A percentile compares a stretch with the other conserved stretches of the same genome.
Evolutionary conservation across 495 filamentous ascomycete genomes (phyloP).

Genomic region (Neurospora sp.): DNA sequence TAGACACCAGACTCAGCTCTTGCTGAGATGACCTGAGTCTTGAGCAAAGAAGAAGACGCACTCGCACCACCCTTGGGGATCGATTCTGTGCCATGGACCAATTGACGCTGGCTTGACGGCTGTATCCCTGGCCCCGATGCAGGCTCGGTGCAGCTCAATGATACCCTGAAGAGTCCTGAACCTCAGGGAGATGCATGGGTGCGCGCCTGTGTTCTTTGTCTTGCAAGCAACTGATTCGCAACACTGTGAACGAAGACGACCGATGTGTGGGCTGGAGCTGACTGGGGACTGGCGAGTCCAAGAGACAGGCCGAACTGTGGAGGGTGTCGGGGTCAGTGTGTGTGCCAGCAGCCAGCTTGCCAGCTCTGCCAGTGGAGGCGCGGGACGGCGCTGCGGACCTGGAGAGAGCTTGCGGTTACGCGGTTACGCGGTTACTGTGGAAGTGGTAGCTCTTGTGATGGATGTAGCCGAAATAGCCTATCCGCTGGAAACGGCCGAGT

Average conservation of each 20-base stretch:
- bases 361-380: background rate
- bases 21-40: background rate
- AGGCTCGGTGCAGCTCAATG: conserved; percentile 3
- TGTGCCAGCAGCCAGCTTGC: background rate
- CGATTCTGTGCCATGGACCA: background rate
- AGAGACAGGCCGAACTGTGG: background rate
- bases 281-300: background rate
- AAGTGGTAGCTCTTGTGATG: background rate
- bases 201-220: background rate
- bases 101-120: background rate
- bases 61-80: background rate
- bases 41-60: background rate
- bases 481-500: background rate
- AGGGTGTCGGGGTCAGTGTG: background rate
- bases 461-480: background rate
- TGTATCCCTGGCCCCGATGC: conserved; percentile 8
- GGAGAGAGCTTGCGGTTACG: background rate
- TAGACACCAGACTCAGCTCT: background rate
- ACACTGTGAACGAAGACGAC: background rate
- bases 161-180: background rate
- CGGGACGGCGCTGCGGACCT: background rate
- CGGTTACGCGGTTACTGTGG: background rate
- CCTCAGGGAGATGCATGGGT: background rate
- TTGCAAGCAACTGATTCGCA: background rate
- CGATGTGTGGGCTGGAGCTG: background rate